Evolutionary conservation across 495 filamentous ascomycete species (phyloP).

Genomic region (Immersiella caudata): DNA sequence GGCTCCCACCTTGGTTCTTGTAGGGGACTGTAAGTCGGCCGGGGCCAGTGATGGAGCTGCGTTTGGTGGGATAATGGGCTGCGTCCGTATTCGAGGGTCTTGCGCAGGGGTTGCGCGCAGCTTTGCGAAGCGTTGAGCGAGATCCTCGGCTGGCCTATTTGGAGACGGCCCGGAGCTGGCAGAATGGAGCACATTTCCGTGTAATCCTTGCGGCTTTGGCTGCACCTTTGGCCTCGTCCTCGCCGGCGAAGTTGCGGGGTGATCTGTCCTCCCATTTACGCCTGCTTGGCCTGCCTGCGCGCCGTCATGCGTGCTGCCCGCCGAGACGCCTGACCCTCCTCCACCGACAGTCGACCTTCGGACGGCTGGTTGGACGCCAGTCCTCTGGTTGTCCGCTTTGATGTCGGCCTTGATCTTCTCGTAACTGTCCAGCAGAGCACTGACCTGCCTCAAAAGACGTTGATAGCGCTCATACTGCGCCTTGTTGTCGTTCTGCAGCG

Average conservation of each 20-base stretch:
- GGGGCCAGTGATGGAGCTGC: not conserved
- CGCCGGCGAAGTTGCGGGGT: not conserved
- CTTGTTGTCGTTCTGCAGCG: conserved; percentile 30
- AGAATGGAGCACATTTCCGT: conserved; percentile 51
- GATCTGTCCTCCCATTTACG: not conserved
- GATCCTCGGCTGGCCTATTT: conserved; percentile 39
- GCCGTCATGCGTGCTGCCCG: conserved; percentile 22
- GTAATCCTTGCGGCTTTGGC: conserved; percentile 65
- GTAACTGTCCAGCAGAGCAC: conserved; percentile 49
- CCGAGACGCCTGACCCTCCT: not conserved
- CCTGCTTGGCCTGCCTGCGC: not conserved
- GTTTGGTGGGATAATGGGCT: conserved; percentile 31
- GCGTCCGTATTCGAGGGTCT: conserved; percentile 46
- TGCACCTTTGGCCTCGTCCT: conserved; percentile 56
- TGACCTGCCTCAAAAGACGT: conserved; percentile 44
- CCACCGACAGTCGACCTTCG: conserved; percentile 7
- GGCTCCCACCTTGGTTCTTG: conserved; percentile 51
- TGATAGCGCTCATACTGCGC: conserved; percentile 45
- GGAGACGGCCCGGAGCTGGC: not conserved
- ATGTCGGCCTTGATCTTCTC: conserved; percentile 67
- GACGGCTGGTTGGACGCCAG: conserved; percentile 47
- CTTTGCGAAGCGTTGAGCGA: conserved; percentile 61
- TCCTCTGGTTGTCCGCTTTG: conserved; percentile 63
- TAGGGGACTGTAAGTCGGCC: conserved; percentile 52
- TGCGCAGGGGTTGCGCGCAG: conserved; percentile 47